Conservation (phyloP, 495 filamentous ascomycete genomes). For the Xylaria acuta region DNA sequence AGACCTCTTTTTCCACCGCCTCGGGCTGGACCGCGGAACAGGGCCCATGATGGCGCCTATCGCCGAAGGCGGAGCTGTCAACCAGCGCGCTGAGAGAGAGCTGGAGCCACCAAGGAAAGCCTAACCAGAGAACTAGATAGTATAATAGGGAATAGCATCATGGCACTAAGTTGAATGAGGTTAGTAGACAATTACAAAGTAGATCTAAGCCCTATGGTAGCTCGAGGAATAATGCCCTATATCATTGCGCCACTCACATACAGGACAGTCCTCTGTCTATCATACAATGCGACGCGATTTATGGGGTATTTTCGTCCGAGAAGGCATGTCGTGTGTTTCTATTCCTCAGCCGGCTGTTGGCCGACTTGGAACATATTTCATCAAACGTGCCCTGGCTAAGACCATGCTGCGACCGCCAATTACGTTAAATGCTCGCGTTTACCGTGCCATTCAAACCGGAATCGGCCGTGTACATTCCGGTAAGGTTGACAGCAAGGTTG, state of each 20-base stretch:
- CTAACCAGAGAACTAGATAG: background rate
- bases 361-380: background rate
- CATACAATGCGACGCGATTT: background rate
- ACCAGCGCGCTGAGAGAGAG: background rate
- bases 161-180: background rate
- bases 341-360: background rate
- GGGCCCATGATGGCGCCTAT: background rate
- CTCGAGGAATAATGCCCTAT: background rate
- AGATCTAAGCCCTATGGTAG: background rate
- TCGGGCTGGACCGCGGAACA: background rate
- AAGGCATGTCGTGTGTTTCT: background rate
- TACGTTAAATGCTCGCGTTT: background rate
- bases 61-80: background rate
- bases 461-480: background rate
- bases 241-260: background rate
- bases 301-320: background rate
- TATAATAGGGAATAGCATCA: background rate
- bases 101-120: background rate
- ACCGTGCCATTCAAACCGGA: background rate
- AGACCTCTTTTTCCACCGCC: background rate
- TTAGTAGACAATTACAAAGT: background rate
- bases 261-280: background rate
- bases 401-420: background rate
- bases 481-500: conserved; percentile 14
- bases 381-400: background rate